Evolutionary conservation across 257 asterid genomes (phyloP).

Genomic region (Ehretia macrophylla): DNA sequence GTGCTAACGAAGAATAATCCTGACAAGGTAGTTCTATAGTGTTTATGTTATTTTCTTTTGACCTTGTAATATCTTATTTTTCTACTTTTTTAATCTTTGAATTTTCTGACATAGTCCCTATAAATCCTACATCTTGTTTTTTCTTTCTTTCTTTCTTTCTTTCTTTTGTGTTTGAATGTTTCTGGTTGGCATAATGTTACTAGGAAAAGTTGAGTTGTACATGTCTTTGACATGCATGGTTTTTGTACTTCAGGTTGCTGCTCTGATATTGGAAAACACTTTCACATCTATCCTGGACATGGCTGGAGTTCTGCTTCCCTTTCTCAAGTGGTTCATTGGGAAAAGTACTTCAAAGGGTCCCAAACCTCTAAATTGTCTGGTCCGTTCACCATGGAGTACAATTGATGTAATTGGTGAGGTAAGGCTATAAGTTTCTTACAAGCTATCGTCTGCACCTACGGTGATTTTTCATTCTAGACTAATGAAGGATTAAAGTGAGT

Average conservation of each 20-base stretch:
- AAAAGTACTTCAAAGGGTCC: constrained; percentile 74
- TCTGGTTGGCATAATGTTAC: not conserved
- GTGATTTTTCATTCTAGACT: constrained; percentile 4
- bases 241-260: constrained; percentile 58
- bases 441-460: not conserved
- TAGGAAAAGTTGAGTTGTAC: not conserved
- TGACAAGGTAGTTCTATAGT: constrained; percentile 56
- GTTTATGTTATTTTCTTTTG: not conserved
- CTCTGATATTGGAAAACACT: constrained; percentile 81
- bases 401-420: constrained; percentile 83
- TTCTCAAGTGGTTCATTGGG: constrained; percentile 90
- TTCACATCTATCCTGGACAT: constrained; percentile 95
- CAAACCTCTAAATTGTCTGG: constrained; percentile 67
- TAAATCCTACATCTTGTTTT: no score
- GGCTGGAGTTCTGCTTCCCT: constrained; percentile 93
- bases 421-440: constrained; percentile 22
- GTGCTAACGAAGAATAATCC: constrained; percentile 78
- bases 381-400: constrained; percentile 97
- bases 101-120: no score
- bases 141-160: not conserved
- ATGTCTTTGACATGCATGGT: constrained; percentile 9
- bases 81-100: no score
- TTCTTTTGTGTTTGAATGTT: not conserved
- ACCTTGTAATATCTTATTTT: not conserved
- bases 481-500: not conserved